Evolutionary conservation across 140 eudicot species (phyloP).

Genomic region (Ambrosia hybrid): DNA sequence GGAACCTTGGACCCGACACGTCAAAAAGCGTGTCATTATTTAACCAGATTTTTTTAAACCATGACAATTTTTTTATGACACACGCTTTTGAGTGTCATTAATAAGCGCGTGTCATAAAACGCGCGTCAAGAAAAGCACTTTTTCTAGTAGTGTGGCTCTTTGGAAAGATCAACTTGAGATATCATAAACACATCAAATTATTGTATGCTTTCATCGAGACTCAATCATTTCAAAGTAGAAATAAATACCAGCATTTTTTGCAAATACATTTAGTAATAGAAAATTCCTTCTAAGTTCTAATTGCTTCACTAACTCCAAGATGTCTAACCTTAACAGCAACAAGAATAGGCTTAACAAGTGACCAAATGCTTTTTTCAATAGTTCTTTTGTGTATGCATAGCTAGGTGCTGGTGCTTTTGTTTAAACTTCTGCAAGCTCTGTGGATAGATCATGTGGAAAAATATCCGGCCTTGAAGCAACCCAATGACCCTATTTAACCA

Average conservation of each 20-base stretch:
- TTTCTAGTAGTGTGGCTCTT: too few relatives aligned
- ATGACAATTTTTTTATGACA: too few relatives aligned
- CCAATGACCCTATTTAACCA: slow-evolving; percentile 97
- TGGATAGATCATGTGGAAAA: slow-evolving; percentile 74
- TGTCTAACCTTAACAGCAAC: slow-evolving; percentile 97
- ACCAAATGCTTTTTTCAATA: slow-evolving; percentile 81
- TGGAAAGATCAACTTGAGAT: slow-evolving; percentile 97
- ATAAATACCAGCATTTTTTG: slow-evolving; percentile 57
- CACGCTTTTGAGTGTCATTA: too few relatives aligned
- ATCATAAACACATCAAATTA: slow-evolving; percentile 93
- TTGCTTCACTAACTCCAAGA: slow-evolving; percentile 89
- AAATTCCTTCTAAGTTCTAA: slow-evolving; percentile 89
- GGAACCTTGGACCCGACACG: too few relatives aligned
- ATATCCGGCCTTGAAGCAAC: slow-evolving; percentile 98
- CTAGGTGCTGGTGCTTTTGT: slow-evolving; percentile 86
- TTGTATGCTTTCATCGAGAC: slow-evolving; percentile 87
- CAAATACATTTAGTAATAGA: slow-evolving; percentile 56
- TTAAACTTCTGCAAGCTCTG: slow-evolving; percentile 79
- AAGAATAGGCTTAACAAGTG: slow-evolving; percentile 64
- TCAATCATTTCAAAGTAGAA: slow-evolving; percentile 80
- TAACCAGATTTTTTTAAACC: too few relatives aligned
- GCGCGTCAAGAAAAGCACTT: too few relatives aligned
- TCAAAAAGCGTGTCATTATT: too few relatives aligned
- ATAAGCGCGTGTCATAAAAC: too few relatives aligned
- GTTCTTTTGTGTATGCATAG: slow-evolving; percentile 62